Evolutionary conservation across 192 early-diverging fungal genomes (phyloP).

Genomic region (Backusella tuberculispora): DNA sequence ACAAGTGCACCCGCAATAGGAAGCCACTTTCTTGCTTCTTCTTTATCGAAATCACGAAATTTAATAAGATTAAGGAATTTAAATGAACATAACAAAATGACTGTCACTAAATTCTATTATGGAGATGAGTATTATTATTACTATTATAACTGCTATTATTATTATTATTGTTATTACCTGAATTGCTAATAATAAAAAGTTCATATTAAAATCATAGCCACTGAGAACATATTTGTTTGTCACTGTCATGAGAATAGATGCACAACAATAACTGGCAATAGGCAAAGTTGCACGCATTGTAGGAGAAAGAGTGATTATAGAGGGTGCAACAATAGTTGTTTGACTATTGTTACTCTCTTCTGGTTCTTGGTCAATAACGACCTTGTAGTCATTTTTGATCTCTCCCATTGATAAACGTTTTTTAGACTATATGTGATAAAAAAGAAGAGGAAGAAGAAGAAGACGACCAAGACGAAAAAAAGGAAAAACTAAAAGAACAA

Average conservation of each 20-base stretch:
- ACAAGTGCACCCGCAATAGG: conserved; percentile 83
- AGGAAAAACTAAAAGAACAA: conserved; percentile 1
- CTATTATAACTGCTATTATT: background rate
- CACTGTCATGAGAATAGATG: conserved; percentile 91
- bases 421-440: background rate
- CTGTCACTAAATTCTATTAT: conserved; percentile 62
- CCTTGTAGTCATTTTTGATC: conserved; percentile 23
- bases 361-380: conserved; percentile 21
- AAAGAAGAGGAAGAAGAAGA: background rate
- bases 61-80: conserved; percentile 59
- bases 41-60: conserved; percentile 65
- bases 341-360: background rate
- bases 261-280: conserved; percentile 84
- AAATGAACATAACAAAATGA: conserved; percentile 57
- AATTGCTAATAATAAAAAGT: conserved; percentile 77
- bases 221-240: conserved; percentile 87
- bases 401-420: background rate
- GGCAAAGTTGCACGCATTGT: conserved; percentile 57
- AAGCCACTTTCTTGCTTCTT: conserved; percentile 76
- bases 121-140: background rate
- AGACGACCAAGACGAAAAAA: background rate
- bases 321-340: conserved; percentile 23
- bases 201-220: conserved; percentile 80
- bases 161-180: conserved; percentile 48
- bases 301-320: conserved; percentile 33